These are phyloP conservation scores for Dactylis glomerata DNA, from an alignment of 176 grass and related monocot species.

Conservation along the genomic window DNA sequence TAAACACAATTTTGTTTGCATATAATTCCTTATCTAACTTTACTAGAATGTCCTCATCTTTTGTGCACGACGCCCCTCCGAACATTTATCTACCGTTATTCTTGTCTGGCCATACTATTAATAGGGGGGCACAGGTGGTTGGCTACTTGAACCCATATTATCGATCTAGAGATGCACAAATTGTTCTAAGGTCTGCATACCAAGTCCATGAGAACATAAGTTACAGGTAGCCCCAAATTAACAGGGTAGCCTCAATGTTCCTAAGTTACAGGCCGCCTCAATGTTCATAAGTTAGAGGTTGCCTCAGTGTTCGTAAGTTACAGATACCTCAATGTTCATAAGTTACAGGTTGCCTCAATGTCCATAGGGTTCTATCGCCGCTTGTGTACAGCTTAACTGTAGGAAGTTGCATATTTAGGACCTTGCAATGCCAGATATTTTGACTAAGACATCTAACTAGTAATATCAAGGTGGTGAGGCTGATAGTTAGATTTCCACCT, in stretches of 20 bases:
- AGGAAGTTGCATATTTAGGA: neutral
- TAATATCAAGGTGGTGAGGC: neutral
- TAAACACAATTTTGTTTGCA: neutral
- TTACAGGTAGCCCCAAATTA: neutral
- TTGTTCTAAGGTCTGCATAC: neutral
- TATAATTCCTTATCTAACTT: neutral
- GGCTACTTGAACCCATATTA: slow-evolving; percentile 12
- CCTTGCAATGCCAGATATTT: neutral
- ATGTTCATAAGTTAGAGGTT: too few species aligned
- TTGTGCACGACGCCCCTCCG: neutral
- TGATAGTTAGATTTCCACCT: neutral
- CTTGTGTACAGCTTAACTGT: slow-evolving; percentile 13
- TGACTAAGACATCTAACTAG: neutral
- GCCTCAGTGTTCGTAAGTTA: too few species aligned
- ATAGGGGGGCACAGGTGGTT: neutral
- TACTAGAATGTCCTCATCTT: neutral
- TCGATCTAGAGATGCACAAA: neutral
- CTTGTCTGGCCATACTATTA: slow-evolving; percentile 9
- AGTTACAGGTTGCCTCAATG: slow-evolving; percentile 3
- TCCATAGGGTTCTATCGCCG: neutral
- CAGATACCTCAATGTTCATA: neutral
- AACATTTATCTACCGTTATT: slow-evolving; percentile 9
- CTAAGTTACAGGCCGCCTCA: too few species aligned
- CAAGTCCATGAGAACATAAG: neutral
- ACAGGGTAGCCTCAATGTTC: too few species aligned